phyloP scores from a whole-genome alignment of 345 rosid genomes.

The Luvunga scandens region DNA sequence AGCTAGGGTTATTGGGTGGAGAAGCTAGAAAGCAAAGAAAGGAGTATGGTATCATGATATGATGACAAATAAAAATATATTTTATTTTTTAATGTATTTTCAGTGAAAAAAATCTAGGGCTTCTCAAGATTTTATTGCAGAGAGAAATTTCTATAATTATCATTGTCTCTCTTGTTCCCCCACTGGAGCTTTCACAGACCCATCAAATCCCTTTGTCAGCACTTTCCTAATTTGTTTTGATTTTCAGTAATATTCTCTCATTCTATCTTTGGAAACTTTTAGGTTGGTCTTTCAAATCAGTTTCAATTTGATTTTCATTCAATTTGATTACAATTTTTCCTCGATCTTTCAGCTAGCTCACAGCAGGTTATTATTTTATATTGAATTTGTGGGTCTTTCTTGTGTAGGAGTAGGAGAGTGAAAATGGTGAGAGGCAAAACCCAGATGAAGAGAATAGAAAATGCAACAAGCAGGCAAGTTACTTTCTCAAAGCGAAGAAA shows the following conservation, averaged over 20 bases:
- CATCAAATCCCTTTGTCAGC: neutral
- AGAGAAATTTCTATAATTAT: constrained; percentile 2
- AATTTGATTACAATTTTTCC: neutral
- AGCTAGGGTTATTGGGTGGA: constrained; percentile 26
- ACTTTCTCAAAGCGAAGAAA: constrained; percentile 87
- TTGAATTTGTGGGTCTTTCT: neutral
- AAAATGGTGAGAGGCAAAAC: constrained; percentile 83
- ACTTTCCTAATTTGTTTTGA: constrained; percentile 21
- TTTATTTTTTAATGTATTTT: neutral
- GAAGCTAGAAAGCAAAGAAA: constrained; percentile 15
- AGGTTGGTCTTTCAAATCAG: neutral
- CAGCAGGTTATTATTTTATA: too few relatives aligned
- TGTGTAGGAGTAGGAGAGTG: neutral
- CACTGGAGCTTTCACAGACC: constrained; percentile 14
- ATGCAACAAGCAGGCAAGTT: constrained; percentile 83
- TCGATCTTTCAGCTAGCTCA: neutral
- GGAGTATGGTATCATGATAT: neutral
- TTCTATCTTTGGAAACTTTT: constrained; percentile 32
- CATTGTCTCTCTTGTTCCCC: constrained; percentile 8
- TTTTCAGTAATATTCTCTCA: neutral
- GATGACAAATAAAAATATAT: neutral
- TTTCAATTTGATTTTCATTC: neutral
- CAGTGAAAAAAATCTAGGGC: constrained; percentile 45
- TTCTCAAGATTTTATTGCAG: constrained; percentile 16
- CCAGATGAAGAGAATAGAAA: constrained; percentile 90